Conservation (phyloP, 2,329 filamentous ascomycete species). For the Lachnellula arida region DNA sequence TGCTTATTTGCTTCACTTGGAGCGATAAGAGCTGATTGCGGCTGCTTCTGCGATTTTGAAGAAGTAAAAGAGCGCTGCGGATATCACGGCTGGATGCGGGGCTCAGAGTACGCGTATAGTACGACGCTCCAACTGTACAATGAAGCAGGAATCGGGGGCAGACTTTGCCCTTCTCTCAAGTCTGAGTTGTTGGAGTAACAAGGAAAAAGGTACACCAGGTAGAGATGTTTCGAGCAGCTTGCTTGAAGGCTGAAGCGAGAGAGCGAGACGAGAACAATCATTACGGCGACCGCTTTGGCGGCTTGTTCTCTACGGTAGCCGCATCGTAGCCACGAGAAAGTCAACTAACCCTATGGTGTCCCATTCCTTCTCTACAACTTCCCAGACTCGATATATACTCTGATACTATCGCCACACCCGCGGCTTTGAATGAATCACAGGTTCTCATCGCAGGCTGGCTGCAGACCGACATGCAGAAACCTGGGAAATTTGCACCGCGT, state of each 20-base stretch:
- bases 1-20: conserved; percentile 61
- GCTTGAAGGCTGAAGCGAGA: too few species aligned
- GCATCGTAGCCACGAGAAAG: conserved; percentile 40
- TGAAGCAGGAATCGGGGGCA: conserved; percentile 59
- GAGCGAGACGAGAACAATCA: too few species aligned
- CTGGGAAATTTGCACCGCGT: conserved; percentile 81
- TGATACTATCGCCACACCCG: conserved; percentile 49
- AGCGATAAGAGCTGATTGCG: conserved; percentile 58
- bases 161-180: conserved; percentile 65
- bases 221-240: too few species aligned
- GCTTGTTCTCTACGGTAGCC: conserved; percentile 47
- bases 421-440: conserved; percentile 46
- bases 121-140: conserved; percentile 62
- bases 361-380: conserved; percentile 62
- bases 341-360: conserved; percentile 51
- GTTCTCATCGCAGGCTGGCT: conserved; percentile 79
- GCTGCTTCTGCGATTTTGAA: conserved; percentile 58
- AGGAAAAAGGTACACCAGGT: too few species aligned
- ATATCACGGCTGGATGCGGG: conserved; percentile 66
- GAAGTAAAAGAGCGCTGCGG: conserved; percentile 48
- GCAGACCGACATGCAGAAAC: conserved; percentile 85
- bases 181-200: conserved; percentile 57
- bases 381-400: conserved; percentile 55
- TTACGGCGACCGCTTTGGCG: neutral
- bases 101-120: conserved; percentile 54